Evolutionary conservation across 225 moss, liverwort and hornwort genomes (phyloP).

Genomic region (Straminergon stramineum): DNA sequence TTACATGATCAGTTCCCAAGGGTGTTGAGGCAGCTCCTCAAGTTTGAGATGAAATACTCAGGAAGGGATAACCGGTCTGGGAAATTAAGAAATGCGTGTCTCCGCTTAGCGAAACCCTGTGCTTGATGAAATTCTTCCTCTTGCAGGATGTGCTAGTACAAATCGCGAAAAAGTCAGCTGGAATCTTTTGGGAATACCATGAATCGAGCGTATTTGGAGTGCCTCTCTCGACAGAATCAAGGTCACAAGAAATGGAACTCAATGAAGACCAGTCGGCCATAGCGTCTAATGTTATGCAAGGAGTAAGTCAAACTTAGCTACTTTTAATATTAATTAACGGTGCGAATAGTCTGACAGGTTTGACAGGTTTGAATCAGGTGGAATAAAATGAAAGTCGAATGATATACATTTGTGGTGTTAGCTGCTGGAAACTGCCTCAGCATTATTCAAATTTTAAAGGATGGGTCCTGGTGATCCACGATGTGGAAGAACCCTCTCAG

Average conservation of each 20-base stretch:
- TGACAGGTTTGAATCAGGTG: background rate
- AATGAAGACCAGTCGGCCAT: constrained; percentile 35
- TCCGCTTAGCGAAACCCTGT: background rate
- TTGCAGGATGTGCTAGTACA: constrained; percentile 59
- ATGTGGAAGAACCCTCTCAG: background rate
- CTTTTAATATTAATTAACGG: background rate
- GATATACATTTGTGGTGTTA: background rate
- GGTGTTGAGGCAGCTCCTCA: background rate
- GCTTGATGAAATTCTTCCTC: background rate
- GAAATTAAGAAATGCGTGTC: background rate
- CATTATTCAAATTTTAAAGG: background rate
- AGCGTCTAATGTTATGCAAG: constrained; percentile 51
- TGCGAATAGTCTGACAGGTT: background rate
- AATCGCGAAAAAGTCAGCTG: constrained; percentile 42
- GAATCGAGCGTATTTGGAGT: background rate
- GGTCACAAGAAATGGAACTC: constrained; percentile 48
- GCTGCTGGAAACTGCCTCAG: background rate
- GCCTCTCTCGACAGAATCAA: constrained; percentile 40
- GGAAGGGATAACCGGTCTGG: background rate
- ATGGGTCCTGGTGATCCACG: background rate
- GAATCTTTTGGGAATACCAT: constrained; percentile 54
- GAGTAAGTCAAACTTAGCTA: constrained; percentile 28
- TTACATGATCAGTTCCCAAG: background rate
- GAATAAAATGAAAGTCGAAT: background rate
- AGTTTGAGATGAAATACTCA: background rate